Evolutionary conservation across 2,329 filamentous ascomycete species (phyloP).

Genomic region (Trichoderma breve): DNA sequence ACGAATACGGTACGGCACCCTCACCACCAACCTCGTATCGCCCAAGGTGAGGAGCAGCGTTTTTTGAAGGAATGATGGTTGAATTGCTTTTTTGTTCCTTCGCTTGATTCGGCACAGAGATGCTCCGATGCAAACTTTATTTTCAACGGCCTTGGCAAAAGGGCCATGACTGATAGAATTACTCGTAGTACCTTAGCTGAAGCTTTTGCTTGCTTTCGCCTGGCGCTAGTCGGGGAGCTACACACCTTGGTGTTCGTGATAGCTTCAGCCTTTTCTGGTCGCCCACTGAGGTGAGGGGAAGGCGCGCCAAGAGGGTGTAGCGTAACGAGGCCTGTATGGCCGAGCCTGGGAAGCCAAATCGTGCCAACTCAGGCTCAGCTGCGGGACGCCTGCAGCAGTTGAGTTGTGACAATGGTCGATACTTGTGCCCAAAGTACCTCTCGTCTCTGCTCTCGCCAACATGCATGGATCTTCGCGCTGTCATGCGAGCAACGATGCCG

Average conservation of each 20-base stretch:
- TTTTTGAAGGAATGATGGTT: background rate
- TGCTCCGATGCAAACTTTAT: constrained; percentile 6
- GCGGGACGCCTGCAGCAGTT: background rate
- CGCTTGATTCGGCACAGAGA: constrained; percentile 8
- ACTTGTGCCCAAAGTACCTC: constrained; percentile 16
- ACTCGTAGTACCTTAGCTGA: background rate
- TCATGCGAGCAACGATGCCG: constrained; percentile 16
- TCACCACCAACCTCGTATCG: background rate
- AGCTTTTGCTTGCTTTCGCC: background rate
- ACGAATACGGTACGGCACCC: background rate
- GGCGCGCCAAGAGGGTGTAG: constrained; percentile 1
- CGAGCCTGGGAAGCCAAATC: background rate
- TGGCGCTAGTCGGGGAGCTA: background rate
- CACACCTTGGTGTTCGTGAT: background rate
- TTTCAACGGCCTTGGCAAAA: background rate
- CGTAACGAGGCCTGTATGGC: background rate
- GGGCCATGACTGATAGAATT: background rate
- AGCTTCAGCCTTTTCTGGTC: background rate
- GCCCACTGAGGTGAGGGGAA: background rate
- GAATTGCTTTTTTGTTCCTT: background rate
- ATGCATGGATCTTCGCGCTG: constrained; percentile 11
- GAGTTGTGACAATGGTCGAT: background rate
- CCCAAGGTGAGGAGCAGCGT: background rate
- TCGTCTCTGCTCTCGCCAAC: background rate
- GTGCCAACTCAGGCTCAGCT: constrained; percentile 5